Conservation (phyloP, 345 rosid species). For the Salix viminalis region DNA sequence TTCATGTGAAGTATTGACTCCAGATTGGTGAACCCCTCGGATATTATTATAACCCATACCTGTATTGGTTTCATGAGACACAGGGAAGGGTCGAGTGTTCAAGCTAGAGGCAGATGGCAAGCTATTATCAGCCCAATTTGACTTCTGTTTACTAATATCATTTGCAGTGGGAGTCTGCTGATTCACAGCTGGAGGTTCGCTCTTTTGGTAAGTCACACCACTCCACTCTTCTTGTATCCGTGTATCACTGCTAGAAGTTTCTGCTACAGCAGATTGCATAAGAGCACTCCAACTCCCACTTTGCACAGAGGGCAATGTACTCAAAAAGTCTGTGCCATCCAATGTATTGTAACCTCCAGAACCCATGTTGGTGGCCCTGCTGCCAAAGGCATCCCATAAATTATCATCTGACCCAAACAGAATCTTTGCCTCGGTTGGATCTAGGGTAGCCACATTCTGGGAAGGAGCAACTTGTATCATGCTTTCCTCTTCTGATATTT, state of each 20-base stretch:
- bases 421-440: slow-evolving; percentile 84
- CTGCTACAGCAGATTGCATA: slow-evolving; percentile 98
- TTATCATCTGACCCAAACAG: slow-evolving; percentile 75
- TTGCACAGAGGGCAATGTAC: slow-evolving; percentile 64
- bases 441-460: slow-evolving; percentile 53
- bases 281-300: slow-evolving; percentile 99
- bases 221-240: slow-evolving; percentile 59
- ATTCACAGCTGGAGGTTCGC: slow-evolving; percentile 30
- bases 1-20: slow-evolving; percentile 28
- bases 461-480: slow-evolving; percentile 23
- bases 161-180: slow-evolving; percentile 24
- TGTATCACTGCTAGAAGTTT: slow-evolving; percentile 59
- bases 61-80: slow-evolving; percentile 10
- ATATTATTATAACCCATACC: slow-evolving; percentile 15
- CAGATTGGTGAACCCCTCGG: slow-evolving; percentile 51
- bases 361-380: slow-evolving; percentile 34
- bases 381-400: slow-evolving; percentile 77
- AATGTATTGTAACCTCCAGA: slow-evolving; percentile 37
- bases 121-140: slow-evolving; percentile 36
- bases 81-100: slow-evolving; percentile 7
- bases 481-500: slow-evolving; percentile 30
- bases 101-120: slow-evolving; percentile 33
- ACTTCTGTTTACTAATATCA: slow-evolving; percentile 33
- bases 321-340: slow-evolving; percentile 39
- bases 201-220: slow-evolving; percentile 36